These are phyloP conservation scores for Balakata baccata DNA, from an alignment of 345 rosid genomes.

Conservation along the genomic window DNA sequence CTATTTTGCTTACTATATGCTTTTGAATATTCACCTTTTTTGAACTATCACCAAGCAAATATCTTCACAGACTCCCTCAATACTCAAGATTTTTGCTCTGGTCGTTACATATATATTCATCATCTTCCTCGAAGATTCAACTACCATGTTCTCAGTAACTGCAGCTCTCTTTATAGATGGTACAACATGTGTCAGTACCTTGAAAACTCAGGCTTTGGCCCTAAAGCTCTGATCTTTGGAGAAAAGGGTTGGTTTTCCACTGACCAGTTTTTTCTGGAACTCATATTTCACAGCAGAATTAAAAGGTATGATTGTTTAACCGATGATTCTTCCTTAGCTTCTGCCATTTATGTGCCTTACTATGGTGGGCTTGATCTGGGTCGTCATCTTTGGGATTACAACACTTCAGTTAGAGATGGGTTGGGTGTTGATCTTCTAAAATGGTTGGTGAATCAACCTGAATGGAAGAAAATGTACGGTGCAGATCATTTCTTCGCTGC, in stretches of 20 bases:
- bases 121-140: slow-evolving; percentile 20
- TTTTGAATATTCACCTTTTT: background rate
- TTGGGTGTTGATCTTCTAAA: slow-evolving; percentile 14
- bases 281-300: slow-evolving; percentile 22
- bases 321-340: slow-evolving; percentile 16
- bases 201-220: slow-evolving; percentile 18
- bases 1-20: background rate
- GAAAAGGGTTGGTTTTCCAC: slow-evolving; percentile 22
- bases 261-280: slow-evolving; percentile 17
- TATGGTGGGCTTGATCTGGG: slow-evolving; percentile 17
- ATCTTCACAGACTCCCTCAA: background rate
- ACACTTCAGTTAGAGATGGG: background rate
- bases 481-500: slow-evolving; percentile 26
- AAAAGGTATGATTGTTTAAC: slow-evolving; percentile 21
- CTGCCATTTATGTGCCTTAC: slow-evolving; percentile 23
- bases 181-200: slow-evolving; percentile 17
- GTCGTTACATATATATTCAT: slow-evolving; percentile 22
- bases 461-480: slow-evolving; percentile 22
- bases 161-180: slow-evolving; percentile 11
- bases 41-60: background rate
- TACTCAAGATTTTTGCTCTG: slow-evolving; percentile 9
- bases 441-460: slow-evolving; percentile 12
- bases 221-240: slow-evolving; percentile 7
- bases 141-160: slow-evolving; percentile 9
- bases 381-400: slow-evolving; percentile 17